A percentile compares a stretch with the other conserved stretches of the same genome.
Evolutionary conservation across 2,329 filamentous ascomycete species (phyloP).

Genomic region (Neoscytalidium dimidiatum): DNA sequence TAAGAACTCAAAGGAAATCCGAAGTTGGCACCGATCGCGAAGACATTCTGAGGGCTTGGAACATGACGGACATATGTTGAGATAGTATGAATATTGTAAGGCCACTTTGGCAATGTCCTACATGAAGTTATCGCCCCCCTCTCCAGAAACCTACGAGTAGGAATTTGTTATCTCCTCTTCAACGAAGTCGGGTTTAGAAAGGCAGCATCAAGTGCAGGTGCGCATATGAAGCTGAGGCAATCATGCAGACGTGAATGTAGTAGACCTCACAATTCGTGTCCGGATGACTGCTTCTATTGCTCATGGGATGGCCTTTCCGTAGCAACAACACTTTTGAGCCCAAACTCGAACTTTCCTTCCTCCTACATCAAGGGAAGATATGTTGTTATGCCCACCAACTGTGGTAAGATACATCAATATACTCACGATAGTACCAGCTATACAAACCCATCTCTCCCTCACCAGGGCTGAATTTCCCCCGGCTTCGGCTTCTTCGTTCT

Average conservation of each 20-base stretch:
- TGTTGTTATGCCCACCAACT: not conserved
- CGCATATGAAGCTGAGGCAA: too few relatives aligned
- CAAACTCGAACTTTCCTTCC: not conserved
- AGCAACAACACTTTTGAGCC: too few relatives aligned
- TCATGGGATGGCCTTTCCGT: too few relatives aligned
- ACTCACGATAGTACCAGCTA: not conserved
- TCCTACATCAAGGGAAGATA: not conserved
- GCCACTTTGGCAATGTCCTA: not conserved
- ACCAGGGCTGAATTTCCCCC: slow-evolving; percentile 48
- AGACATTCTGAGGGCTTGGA: too few relatives aligned
- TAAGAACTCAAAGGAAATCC: too few relatives aligned
- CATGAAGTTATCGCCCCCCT: not conserved
- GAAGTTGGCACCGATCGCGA: too few relatives aligned
- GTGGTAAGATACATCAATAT: not conserved
- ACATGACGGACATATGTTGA: too few relatives aligned
- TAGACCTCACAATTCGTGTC: too few relatives aligned
- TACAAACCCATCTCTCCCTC: not conserved
- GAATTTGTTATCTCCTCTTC: not conserved
- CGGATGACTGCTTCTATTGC: too few relatives aligned
- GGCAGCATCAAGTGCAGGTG: not conserved
- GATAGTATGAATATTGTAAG: not conserved
- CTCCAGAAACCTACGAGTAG: not conserved
- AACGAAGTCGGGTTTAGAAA: too few relatives aligned
- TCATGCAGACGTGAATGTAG: too few relatives aligned
- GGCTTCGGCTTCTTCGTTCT: slow-evolving; percentile 44